phyloP scores from a whole-genome alignment of 2,329 filamentous ascomycete species.

The Xylariales sp. region DNA sequence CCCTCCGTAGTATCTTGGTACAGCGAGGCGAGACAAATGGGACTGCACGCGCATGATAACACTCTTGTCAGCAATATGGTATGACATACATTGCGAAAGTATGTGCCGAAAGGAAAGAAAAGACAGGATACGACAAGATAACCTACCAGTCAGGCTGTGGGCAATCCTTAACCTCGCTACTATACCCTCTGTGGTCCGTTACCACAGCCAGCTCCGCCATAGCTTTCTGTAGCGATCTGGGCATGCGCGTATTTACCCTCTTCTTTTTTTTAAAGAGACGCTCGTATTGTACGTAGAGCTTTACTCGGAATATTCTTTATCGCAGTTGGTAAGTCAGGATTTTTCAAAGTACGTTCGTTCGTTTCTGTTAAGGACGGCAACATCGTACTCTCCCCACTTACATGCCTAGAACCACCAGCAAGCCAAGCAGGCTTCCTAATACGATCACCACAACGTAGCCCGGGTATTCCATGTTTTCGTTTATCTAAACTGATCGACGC shows the following conservation, averaged over 20 bases:
- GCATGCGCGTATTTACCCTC: not conserved
- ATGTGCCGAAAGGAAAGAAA: too few relatives aligned
- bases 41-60: constrained; percentile 10
- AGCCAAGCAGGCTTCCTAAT: constrained; percentile 7
- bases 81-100: too few relatives aligned
- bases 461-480: constrained; percentile 12
- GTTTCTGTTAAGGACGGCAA: too few relatives aligned
- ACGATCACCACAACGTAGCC: constrained; percentile 11
- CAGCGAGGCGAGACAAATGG: constrained; percentile 20
- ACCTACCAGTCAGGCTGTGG: not conserved
- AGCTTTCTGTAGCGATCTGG: constrained; percentile 14
- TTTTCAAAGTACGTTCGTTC: not conserved
- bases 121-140: too few relatives aligned
- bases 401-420: constrained; percentile 9
- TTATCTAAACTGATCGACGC: too few relatives aligned
- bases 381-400: too few relatives aligned
- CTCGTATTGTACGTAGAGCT: not conserved
- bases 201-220: constrained; percentile 14
- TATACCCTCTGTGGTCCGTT: constrained; percentile 11
- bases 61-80: too few relatives aligned
- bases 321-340: not conserved
- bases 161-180: too few relatives aligned
- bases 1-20: constrained; percentile 12
- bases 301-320: constrained; percentile 4
- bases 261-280: not conserved